Percentiles rank a stretch among this genome's conserved stretches.
phyloP scores from a whole-genome alignment of 768 basidiomycete genomes.

The Stropharia rugosoannulata region DNA sequence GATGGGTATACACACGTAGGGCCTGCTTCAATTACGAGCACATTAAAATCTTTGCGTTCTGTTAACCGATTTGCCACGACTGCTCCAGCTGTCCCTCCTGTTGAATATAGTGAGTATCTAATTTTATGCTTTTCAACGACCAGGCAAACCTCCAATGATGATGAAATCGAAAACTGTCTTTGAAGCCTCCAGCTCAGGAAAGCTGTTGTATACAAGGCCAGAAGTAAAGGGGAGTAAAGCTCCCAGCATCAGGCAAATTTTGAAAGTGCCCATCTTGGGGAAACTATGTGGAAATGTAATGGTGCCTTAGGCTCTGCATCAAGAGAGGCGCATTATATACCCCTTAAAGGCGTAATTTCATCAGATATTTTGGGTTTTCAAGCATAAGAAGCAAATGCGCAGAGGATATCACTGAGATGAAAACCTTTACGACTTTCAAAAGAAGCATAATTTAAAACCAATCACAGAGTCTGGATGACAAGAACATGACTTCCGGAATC shows the following conservation, averaged over 20 bases:
- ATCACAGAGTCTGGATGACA: too few relatives aligned
- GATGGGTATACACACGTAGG: conserved; percentile 39
- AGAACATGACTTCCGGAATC: too few relatives aligned
- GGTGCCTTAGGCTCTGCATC: too few relatives aligned
- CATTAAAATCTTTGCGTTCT: conserved; percentile 45
- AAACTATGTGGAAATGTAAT: too few relatives aligned
- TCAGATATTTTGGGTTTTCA: too few relatives aligned
- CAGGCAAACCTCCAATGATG: conserved; percentile 22
- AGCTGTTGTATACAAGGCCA: neutral
- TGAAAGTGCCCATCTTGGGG: too few relatives aligned
- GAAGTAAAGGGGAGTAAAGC: neutral
- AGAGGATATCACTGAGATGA: too few relatives aligned
- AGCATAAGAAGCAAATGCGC: too few relatives aligned
- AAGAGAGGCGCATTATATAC: too few relatives aligned
- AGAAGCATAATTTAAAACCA: too few relatives aligned
- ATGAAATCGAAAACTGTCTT: conserved; percentile 17
- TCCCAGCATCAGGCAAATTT: neutral
- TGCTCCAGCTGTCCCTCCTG: conserved; percentile 55
- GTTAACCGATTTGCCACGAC: conserved; percentile 55
- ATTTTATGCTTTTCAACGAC: neutral
- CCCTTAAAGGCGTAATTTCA: too few relatives aligned
- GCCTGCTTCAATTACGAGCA: conserved; percentile 57
- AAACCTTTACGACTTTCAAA: too few relatives aligned
- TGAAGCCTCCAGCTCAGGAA: neutral
- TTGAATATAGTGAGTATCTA: neutral